Percentiles rank a stretch among this genome's conserved stretches.
Conservation (phyloP, 805 yeast genomes). For the Wickerhamiella sergipiensis region DNA sequence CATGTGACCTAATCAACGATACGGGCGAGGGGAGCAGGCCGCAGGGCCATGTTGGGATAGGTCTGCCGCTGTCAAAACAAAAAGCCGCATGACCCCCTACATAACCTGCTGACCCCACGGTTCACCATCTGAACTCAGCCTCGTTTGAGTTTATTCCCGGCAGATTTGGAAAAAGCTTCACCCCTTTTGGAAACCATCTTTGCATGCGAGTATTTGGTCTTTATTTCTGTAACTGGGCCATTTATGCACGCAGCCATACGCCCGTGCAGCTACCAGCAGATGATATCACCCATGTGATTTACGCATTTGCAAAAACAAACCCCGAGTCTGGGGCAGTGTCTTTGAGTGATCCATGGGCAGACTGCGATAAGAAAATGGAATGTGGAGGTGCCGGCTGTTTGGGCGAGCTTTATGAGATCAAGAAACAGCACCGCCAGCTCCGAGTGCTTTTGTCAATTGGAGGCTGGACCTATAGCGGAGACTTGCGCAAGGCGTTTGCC, state of each 20-base stretch:
- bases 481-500: slow-evolving; percentile 34
- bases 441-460: slow-evolving; percentile 68
- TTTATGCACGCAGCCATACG: slow-evolving; percentile 43
- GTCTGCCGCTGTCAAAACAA: no score
- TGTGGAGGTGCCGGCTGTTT: slow-evolving; percentile 33
- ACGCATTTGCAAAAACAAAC: slow-evolving; percentile 60
- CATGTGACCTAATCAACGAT: not conserved
- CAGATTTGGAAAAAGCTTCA: no score
- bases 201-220: slow-evolving; percentile 8
- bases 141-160: not conserved
- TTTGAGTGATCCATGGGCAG: slow-evolving; percentile 56
- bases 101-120: not conserved
- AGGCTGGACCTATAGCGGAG: slow-evolving; percentile 49
- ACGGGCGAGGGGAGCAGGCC: no score
- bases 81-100: no score
- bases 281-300: slow-evolving; percentile 52
- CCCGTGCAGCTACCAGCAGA: slow-evolving; percentile 50
- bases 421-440: slow-evolving; percentile 28
- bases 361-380: slow-evolving; percentile 26
- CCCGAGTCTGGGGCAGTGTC: slow-evolving; percentile 37
- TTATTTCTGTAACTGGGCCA: slow-evolving; percentile 41
- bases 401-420: slow-evolving; percentile 36
- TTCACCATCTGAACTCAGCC: not conserved
- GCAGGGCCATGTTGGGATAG: no score
- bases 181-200: no score